phyloP scores from a whole-genome alignment of 2,329 filamentous ascomycete genomes.

The Ambrosiella beaveri region DNA sequence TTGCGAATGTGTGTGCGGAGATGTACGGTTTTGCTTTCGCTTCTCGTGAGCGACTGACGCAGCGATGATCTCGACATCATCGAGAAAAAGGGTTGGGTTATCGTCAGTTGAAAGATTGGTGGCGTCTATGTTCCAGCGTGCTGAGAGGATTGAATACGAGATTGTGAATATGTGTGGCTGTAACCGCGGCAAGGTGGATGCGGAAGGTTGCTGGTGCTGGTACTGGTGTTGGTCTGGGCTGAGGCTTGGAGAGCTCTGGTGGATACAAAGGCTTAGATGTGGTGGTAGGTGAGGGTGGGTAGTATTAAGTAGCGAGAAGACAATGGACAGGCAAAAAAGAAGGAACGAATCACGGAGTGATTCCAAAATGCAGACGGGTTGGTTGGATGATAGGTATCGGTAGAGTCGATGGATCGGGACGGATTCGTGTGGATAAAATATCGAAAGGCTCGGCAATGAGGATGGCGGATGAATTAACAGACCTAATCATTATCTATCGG shows the following conservation, averaged over 20 bases:
- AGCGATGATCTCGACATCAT: slow-evolving; percentile 9
- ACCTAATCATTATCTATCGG: not conserved
- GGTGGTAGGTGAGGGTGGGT: slow-evolving; percentile 3
- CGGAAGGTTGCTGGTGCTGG: not conserved
- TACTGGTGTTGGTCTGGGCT: not conserved
- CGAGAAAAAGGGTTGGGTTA: not conserved
- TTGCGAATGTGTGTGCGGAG: slow-evolving; percentile 7
- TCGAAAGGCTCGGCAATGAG: not conserved
- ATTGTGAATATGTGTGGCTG: slow-evolving; percentile 5
- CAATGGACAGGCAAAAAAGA: slow-evolving; percentile 7
- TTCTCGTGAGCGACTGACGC: slow-evolving; percentile 8
- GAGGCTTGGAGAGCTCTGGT: slow-evolving; percentile 2
- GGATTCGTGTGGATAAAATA: not conserved
- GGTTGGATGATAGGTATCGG: not conserved
- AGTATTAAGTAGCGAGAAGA: not conserved
- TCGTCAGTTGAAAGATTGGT: too few relatives aligned
- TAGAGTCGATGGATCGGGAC: not conserved
- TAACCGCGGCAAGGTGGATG: not conserved
- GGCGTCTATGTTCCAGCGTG: not conserved
- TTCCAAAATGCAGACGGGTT: not conserved
- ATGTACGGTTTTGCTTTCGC: slow-evolving; percentile 4
- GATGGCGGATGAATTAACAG: not conserved
- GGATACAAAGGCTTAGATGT: slow-evolving; percentile 2
- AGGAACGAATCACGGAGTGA: slow-evolving; percentile 10
- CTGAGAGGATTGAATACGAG: not conserved